Evolutionary conservation across 176 grass and related monocot species (phyloP).

Genomic region (Zoysia japonica): DNA sequence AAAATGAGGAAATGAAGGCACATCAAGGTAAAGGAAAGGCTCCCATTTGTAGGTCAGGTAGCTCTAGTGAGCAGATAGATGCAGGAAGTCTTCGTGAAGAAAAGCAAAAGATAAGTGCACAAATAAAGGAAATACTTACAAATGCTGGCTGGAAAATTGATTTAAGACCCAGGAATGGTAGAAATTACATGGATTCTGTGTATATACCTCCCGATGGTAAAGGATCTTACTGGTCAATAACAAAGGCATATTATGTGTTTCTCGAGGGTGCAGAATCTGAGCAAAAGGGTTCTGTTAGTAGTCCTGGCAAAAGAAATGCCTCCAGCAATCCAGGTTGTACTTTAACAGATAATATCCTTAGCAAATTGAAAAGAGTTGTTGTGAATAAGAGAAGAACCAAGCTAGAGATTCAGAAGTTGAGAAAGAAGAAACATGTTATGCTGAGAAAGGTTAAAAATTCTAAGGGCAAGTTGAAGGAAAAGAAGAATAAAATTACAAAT

Average conservation of each 20-base stretch:
- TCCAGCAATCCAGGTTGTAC: slow-evolving; percentile 26
- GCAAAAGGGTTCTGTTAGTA: slow-evolving; percentile 45
- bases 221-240: slow-evolving; percentile 94
- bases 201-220: slow-evolving; percentile 85
- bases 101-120: slow-evolving; percentile 78
- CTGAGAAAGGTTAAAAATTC: slow-evolving; percentile 27
- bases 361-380: slow-evolving; percentile 69
- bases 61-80: slow-evolving; percentile 23
- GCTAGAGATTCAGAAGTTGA: slow-evolving; percentile 45
- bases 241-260: slow-evolving; percentile 77
- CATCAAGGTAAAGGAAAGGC: slow-evolving; percentile 21
- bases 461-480: slow-evolving; percentile 38
- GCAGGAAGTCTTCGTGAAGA: slow-evolving; percentile 16
- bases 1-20: slow-evolving; percentile 14
- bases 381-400: slow-evolving; percentile 58
- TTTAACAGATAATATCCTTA: slow-evolving; percentile 64
- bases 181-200: slow-evolving; percentile 81
- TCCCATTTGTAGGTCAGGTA: slow-evolving; percentile 15
- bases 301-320: slow-evolving; percentile 25
- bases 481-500: slow-evolving; percentile 35
- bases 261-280: slow-evolving; percentile 34
- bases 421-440: slow-evolving; percentile 41
- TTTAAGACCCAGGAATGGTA: slow-evolving; percentile 78
- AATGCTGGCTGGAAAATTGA: slow-evolving; percentile 88
- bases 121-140: slow-evolving; percentile 79